These are phyloP conservation scores for Cenchrus americanus DNA, from an alignment of 176 grass and related monocot species.

Conservation along the genomic window DNA sequence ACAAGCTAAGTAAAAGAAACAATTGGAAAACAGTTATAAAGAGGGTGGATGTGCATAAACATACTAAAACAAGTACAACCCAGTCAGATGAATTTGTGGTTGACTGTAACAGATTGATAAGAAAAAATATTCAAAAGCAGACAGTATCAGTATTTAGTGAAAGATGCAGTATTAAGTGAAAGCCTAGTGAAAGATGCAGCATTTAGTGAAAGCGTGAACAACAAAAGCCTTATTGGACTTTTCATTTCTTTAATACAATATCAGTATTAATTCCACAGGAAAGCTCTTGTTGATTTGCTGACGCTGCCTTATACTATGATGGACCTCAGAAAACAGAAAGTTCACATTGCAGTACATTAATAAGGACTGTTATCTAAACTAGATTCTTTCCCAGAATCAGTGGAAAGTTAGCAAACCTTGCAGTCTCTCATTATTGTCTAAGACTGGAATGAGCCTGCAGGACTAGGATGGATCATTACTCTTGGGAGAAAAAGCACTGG, in stretches of 20 bases:
- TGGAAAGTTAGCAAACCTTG: neutral
- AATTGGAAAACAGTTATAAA: neutral
- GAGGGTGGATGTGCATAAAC: neutral
- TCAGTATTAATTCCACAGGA: neutral
- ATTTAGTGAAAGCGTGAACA: neutral
- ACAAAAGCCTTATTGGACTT: neutral
- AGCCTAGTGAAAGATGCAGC: neutral
- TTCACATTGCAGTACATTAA: neutral
- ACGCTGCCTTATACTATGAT: neutral
- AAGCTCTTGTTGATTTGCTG: neutral
- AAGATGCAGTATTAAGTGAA: neutral
- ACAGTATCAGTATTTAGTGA: neutral
- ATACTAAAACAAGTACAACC: neutral
- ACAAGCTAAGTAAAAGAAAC: constrained; percentile 20
- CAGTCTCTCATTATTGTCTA: neutral
- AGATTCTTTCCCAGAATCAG: neutral
- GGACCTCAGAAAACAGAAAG: neutral
- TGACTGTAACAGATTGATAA: neutral
- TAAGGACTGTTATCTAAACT: neutral
- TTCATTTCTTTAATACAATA: neutral
- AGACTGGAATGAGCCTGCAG: neutral
- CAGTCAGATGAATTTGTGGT: neutral
- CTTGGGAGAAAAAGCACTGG: neutral
- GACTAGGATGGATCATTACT: neutral
- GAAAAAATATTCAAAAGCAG: neutral